These are phyloP conservation scores for Musa acuminata DNA, from an alignment of 176 grass and related monocot genomes.

Conservation along the genomic window DNA sequence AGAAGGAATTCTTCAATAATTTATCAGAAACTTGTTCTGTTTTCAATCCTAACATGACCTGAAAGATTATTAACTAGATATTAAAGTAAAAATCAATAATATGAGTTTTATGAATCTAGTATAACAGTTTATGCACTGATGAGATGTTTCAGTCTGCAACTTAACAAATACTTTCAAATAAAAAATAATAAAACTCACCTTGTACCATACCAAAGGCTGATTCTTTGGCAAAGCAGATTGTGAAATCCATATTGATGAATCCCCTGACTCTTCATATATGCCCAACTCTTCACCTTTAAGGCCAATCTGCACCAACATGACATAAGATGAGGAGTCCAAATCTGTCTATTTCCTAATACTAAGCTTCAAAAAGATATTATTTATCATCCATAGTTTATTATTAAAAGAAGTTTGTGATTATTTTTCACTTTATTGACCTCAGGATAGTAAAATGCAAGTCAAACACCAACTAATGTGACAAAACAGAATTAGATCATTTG, in stretches of 20 bases:
- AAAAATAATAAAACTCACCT: constrained; percentile 39
- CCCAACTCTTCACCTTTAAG: constrained; percentile 62
- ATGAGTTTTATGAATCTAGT: too few relatives aligned
- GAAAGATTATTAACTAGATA: neutral
- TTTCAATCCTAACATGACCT: neutral
- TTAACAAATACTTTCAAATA: neutral
- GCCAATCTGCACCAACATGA: constrained; percentile 48
- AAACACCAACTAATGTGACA: too few relatives aligned
- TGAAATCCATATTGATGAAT: constrained; percentile 59
- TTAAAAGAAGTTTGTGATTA: too few relatives aligned
- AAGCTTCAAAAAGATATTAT: neutral
- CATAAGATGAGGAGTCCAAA: constrained; percentile 24
- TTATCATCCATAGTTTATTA: too few relatives aligned
- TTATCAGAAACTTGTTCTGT: constrained; percentile 1
- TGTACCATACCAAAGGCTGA: constrained; percentile 86
- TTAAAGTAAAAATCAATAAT: too few relatives aligned
- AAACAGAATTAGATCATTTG: too few relatives aligned
- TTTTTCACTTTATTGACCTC: too few relatives aligned
- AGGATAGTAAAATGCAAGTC: too few relatives aligned
- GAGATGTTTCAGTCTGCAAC: neutral
- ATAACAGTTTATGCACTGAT: too few relatives aligned
- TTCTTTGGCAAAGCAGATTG: constrained; percentile 53
- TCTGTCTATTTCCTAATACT: neutral
- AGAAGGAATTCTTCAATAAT: too few relatives aligned
- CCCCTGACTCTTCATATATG: constrained; percentile 49